phyloP scores from a whole-genome alignment of 2,329 filamentous ascomycete species.

The Sclerotinia subarctica region DNA sequence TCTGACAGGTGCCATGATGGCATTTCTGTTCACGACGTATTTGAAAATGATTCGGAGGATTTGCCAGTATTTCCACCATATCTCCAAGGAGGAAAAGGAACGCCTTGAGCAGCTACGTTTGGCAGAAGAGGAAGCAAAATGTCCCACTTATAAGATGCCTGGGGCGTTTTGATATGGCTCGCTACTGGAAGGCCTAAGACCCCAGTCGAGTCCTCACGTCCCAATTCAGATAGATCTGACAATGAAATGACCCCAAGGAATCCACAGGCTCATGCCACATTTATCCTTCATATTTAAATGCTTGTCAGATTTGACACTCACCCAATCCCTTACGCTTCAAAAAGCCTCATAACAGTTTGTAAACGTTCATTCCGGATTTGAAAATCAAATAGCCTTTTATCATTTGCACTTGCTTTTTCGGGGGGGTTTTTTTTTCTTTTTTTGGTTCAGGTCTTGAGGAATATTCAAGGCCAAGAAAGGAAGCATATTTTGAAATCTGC shows the following conservation, averaged over 20 bases:
- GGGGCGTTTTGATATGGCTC: background rate
- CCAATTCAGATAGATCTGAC: too few species aligned
- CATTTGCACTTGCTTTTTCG: background rate
- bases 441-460: background rate
- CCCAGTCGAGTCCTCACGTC: too few species aligned
- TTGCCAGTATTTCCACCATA: background rate
- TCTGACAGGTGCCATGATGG: background rate
- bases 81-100: background rate
- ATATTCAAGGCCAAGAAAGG: background rate
- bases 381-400: background rate
- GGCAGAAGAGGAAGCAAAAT: background rate
- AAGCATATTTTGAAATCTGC: background rate
- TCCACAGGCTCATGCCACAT: too few species aligned
- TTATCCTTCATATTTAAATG: too few species aligned
- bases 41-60: conserved; percentile 8
- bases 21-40: background rate
- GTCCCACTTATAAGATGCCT: conserved; percentile 4
- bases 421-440: background rate
- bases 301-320: too few species aligned
- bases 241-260: too few species aligned
- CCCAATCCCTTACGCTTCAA: too few species aligned
- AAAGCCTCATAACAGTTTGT: background rate
- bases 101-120: background rate
- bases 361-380: background rate
- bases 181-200: too few species aligned